Evolutionary conservation across 768 basidiomycete genomes (phyloP), one percentile per base, ranked within the genome.

Genomic region (Boletus subparvulus): DNA sequence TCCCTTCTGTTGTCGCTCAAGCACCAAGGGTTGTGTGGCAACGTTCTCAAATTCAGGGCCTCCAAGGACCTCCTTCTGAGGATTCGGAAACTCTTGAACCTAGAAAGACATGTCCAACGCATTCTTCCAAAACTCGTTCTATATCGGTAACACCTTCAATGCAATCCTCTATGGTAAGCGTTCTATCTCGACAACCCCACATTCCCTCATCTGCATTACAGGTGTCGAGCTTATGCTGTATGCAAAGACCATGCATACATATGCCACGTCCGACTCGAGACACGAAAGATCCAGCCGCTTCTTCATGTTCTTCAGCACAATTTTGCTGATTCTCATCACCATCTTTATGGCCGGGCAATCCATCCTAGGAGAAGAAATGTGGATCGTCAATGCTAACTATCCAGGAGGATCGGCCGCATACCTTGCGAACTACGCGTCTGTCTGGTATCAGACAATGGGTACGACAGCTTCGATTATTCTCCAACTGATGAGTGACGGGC

Each of bases 371-470:
- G 56, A 73, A 50, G 60, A 69, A 46, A 67, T 69, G 58, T 76
- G 74, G 75, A 63, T 76, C 10, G 60, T 70, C 7, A 61, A 73
- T 50, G 57, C 63, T 6, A 47, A 69, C 32, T 70, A 63, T 32
- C 73, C 74, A 6, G 73, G 73, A 11, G 74, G 75, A 3, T 66
- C 68, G 28, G 64, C 62, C 7, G 67, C 59, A 13, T 76, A 76
- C 53, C 56, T 73, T 13, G 47, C 39, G 24, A 54, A 61, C 24
- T 52, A 70, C 39, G 55, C 64, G 16, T 54, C 63, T 4, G 61
- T 63, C 3, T 68, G 70, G 59, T 61, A 61, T 28, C 49, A 52
- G 39, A 73, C 70, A 0, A 50, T 74, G 37, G 69, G 71, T 6
- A 63, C 70, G 5, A 50, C 58, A 2, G 61, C 68, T 7, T 65